Evolutionary conservation across 768 basidiomycete genomes (phyloP), one percentile per base, ranked within the genome.

Genomic region (Lyophyllum shimeji): DNA sequence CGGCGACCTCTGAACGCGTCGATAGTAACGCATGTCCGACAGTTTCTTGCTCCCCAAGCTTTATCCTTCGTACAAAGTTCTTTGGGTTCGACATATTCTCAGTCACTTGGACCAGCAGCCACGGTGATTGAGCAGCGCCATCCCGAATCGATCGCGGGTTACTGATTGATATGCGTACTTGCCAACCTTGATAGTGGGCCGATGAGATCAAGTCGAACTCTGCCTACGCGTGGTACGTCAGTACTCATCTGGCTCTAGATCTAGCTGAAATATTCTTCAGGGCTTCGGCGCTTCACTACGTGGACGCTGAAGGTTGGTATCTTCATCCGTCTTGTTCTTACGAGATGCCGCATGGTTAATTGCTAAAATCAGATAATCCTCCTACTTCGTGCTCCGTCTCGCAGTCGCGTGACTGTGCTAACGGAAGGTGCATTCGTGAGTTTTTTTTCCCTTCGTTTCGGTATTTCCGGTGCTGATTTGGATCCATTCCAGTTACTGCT

Each of bases 21-120:
- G 13, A 43, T 37, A 24, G 47, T 52, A 48, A 39, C 33, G 20
- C 34, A 37, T 37, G 4, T 17, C 69, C 63, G 11, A 15, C 57
- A 82, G 81, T 83, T 83, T 63, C 68, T 83, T 21, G 71, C 73
- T 12, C 74, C 80, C 3, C 78, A 78, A 7, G 75, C 81, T 1
- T 69, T 80, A 7, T 66, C 74, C 2, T 80, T 79, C 55, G 82
- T 83, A 2, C 63, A 80, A 57, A 65, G 71, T 0, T 75, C 76
- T 3, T 67, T 83, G 8, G 76, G 76, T 0, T 66, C 76, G 0
- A 75, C 69, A 0, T 81, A 77, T 59, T 69, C 70, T 47, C 57
- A 72, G 45, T 77, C 78, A 7, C 75, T 84, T 18, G 81, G 81
- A 1, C 74, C 75, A 53, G 81, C 79, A 7, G 77, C 80, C 3